Conservation (phyloP, 2,329 filamentous ascomycete species). For the Talaromyces funiculosus region DNA sequence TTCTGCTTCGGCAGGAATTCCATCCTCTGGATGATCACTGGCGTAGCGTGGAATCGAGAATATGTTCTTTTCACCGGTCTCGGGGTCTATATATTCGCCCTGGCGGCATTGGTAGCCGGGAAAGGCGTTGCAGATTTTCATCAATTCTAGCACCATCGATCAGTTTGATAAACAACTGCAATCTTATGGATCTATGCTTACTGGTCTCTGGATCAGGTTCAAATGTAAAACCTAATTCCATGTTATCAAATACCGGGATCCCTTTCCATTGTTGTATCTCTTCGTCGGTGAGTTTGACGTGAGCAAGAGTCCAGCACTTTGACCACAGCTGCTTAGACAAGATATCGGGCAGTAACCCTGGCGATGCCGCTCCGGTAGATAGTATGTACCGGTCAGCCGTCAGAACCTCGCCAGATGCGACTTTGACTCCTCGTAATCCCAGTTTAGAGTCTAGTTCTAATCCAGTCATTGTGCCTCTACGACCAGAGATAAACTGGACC, state of each 20-base stretch:
- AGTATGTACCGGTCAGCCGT: slow-evolving; percentile 44
- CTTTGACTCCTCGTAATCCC: slow-evolving; percentile 41
- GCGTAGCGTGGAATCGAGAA: slow-evolving; percentile 19
- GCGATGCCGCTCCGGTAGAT: slow-evolving; percentile 46
- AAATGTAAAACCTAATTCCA: slow-evolving; percentile 47
- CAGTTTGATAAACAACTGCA: background rate
- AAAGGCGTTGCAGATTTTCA: slow-evolving; percentile 48
- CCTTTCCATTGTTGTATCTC: slow-evolving; percentile 44
- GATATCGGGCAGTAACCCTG: slow-evolving; percentile 46
- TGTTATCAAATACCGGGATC: slow-evolving; percentile 47
- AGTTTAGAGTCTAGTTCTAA: slow-evolving; percentile 34
- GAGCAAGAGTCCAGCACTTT: slow-evolving; percentile 51
- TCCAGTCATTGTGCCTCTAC: slow-evolving; percentile 33
- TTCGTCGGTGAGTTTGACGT: slow-evolving; percentile 44
- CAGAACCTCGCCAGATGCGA: slow-evolving; percentile 38
- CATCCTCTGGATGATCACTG: slow-evolving; percentile 39
- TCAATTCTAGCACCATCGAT: slow-evolving; percentile 4
- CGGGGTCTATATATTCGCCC: slow-evolving; percentile 1
- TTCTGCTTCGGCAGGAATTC: slow-evolving; percentile 40
- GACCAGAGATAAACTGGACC: slow-evolving; percentile 43
- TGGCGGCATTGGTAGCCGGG: slow-evolving; percentile 42
- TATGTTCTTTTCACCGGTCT: slow-evolving; percentile 37
- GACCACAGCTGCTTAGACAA: slow-evolving; percentile 44
- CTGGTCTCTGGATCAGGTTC: slow-evolving; percentile 39
- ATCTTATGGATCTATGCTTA: slow-evolving; percentile 16